Conservation (phyloP, 345 rosid species). For the Passiflora organensis region DNA sequence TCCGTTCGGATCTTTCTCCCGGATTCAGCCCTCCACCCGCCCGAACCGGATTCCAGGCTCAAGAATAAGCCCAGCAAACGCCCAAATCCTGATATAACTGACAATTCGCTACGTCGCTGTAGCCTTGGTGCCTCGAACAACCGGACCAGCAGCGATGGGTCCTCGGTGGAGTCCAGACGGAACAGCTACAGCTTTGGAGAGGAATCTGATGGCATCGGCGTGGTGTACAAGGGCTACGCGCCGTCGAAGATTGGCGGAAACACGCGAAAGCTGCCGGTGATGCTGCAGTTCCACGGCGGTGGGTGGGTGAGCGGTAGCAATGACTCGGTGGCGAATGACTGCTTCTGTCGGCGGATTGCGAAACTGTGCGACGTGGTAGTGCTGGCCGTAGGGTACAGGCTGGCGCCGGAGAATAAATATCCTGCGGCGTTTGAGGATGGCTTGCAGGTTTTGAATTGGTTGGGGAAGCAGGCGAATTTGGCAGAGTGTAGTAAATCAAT, state of each 20-base stretch:
- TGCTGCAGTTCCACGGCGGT: conserved; percentile 93
- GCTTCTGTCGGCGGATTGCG: conserved; percentile 69
- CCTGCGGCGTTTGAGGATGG: conserved; percentile 93
- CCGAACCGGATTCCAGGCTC: conserved; percentile 37
- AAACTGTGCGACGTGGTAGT: conserved; percentile 81
- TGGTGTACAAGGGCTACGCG: conserved; percentile 63
- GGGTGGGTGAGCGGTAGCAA: conserved; percentile 95
- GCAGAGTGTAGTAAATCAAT: conserved; percentile 77
- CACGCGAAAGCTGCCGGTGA: conserved; percentile 54
- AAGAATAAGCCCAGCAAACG: conserved; percentile 11
- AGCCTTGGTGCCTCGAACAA: conserved; percentile 35
- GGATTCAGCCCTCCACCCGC: conserved; percentile 21
- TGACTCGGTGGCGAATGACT: conserved; percentile 85
- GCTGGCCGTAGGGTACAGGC: conserved; percentile 85
- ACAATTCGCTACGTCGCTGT: conserved; percentile 34
- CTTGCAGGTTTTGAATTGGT: conserved; percentile 73
- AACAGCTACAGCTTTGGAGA: conserved; percentile 36
- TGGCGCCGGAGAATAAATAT: conserved; percentile 81
- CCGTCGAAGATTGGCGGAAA: conserved; percentile 34
- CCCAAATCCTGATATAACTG: conserved; percentile 1
- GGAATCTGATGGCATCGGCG: conserved; percentile 30
- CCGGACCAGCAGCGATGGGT: conserved; percentile 7
- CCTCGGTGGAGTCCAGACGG: conserved; percentile 34
- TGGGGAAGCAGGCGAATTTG: conserved; percentile 93
- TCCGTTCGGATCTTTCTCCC: conserved; percentile 69